Evolutionary conservation across 805 yeast genomes (phyloP), one percentile per base, ranked within the genome.

Genomic region (Metschnikowia rubicola): DNA sequence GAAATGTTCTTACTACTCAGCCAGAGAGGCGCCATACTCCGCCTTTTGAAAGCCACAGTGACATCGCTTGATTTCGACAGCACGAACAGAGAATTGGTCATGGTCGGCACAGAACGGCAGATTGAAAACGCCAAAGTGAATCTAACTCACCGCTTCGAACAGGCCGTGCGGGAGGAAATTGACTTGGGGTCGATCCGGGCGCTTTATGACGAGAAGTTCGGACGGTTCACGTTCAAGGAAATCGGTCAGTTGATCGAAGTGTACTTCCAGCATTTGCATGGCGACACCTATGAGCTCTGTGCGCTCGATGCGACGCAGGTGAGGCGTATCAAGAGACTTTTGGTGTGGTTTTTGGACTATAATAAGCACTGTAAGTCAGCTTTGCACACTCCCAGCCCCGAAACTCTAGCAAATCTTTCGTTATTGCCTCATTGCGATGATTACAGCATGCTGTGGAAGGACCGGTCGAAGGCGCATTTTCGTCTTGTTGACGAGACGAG

Each of bases 81-180:
- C 1, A 60, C 58, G 13, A 64, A 61, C 31, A 26, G 39, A 1
- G 51, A 49, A 38, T 62, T 78, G 15, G 51, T 63, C 9, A 62
- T 78, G 12, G 50, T 61, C n/a, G 76, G 79, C 8, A 69, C 78
- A 0, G 64, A 60, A 6, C 52, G 59, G 17, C 78, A 77, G 33
- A 63, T 71, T 33, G 63, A 66, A 26, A 77, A 74, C 64, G 77
- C 79, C 17, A 63, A 66, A 45, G 69, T 78, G 30, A 64, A 68
- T n/a, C 56, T 76, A 39, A 59, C 59, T 34, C 55, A 62, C 3
- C 59, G 64, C 29, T 54, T 75, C 39, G 64, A 61, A 12, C 53
- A 59, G 1, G 54, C 66, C 4, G 51, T 54, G 29, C 55, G 58
- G 10, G 65, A 63, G 30, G 61, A 53, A n/a, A 41, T 75, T 6